Conservation (phyloP, 2,329 filamentous ascomycete species). For the Rhynchosporium secalis region DNA sequence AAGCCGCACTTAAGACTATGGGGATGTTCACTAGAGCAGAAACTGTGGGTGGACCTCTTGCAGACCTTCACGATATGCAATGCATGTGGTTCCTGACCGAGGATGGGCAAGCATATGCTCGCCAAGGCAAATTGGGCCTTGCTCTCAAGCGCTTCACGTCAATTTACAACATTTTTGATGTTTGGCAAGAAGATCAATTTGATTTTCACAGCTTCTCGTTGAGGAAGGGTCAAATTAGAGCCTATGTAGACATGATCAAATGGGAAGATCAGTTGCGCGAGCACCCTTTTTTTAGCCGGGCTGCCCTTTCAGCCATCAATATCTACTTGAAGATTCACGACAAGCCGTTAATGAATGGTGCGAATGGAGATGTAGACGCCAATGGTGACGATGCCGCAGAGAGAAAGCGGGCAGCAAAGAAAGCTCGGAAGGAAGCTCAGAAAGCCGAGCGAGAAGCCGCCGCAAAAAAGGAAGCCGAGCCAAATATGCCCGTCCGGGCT, state of each 20-base stretch:
- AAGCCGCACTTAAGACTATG: constrained; percentile 82
- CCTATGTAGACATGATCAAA: constrained; percentile 92
- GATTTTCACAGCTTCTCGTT: constrained; percentile 98
- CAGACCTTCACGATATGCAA: constrained; percentile 96
- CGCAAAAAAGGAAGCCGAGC: constrained; percentile 74
- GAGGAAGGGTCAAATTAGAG: constrained; percentile 92
- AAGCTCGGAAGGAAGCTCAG: constrained; percentile 79
- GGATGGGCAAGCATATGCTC: constrained; percentile 85
- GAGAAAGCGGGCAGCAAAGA: constrained; percentile 85
- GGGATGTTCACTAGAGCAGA: constrained; percentile 93
- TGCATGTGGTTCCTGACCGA: constrained; percentile 97
- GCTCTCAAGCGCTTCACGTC: constrained; percentile 91
- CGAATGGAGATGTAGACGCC: constrained; percentile 54
- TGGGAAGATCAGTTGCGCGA: constrained; percentile 93
- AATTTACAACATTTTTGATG: constrained; percentile 89
- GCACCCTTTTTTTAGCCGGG: constrained; percentile 88
- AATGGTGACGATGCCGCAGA: constrained; percentile 61
- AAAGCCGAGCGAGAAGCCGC: constrained; percentile 75
- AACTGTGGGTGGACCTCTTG: constrained; percentile 80
- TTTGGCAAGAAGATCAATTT: constrained; percentile 98
- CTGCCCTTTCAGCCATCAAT: constrained; percentile 77
- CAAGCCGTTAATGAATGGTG: constrained; percentile 65
- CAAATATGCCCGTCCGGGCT: constrained; percentile 67
- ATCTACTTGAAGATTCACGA: constrained; percentile 81
- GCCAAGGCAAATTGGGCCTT: constrained; percentile 78